Percentiles rank a stretch among this genome's conserved stretches.
phyloP scores from a whole-genome alignment of 2,329 filamentous ascomycete species.

The Cercospora sp. region DNA sequence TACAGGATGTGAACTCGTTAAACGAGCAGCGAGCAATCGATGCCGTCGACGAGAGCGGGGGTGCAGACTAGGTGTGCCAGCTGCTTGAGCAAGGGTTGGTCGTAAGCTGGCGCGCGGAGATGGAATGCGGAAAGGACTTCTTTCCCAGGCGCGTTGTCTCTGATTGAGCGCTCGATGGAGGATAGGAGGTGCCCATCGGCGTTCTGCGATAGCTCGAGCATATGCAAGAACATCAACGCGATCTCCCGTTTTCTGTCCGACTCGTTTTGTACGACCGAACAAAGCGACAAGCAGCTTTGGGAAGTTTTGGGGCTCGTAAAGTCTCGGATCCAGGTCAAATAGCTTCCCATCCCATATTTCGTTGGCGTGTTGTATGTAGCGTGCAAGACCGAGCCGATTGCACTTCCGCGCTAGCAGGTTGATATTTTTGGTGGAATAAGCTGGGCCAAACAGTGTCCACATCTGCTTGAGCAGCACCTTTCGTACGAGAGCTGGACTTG shows the following conservation, averaged over 20 bases:
- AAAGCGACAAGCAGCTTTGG: conserved; percentile 26
- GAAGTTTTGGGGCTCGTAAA: conserved; percentile 20
- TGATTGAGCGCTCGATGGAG: neutral
- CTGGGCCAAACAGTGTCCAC: conserved; percentile 41
- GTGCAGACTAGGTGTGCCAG: neutral
- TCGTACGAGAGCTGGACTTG: conserved; percentile 22
- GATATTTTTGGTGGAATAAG: conserved; percentile 24
- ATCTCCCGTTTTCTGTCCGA: conserved; percentile 18
- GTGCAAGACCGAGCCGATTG: conserved; percentile 32
- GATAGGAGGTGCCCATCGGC: neutral
- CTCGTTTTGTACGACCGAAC: conserved; percentile 26
- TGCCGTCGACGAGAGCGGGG: conserved; percentile 32
- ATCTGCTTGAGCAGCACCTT: conserved; percentile 35
- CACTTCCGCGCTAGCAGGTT: conserved; percentile 26
- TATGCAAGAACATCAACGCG: conserved; percentile 31
- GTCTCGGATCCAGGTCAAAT: conserved; percentile 21
- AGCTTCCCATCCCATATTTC: conserved; percentile 31
- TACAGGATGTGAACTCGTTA: conserved; percentile 50
- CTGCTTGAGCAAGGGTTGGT: neutral
- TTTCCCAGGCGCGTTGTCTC: conserved; percentile 21
- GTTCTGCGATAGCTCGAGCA: conserved; percentile 17
- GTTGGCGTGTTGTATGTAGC: conserved; percentile 39
- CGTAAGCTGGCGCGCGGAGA: neutral
- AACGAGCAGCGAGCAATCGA: conserved; percentile 40
- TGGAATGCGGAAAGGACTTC: conserved; percentile 25